Conservation (phyloP, 2,329 filamentous ascomycete species). For the Pseudopithomyces maydicus region DNA sequence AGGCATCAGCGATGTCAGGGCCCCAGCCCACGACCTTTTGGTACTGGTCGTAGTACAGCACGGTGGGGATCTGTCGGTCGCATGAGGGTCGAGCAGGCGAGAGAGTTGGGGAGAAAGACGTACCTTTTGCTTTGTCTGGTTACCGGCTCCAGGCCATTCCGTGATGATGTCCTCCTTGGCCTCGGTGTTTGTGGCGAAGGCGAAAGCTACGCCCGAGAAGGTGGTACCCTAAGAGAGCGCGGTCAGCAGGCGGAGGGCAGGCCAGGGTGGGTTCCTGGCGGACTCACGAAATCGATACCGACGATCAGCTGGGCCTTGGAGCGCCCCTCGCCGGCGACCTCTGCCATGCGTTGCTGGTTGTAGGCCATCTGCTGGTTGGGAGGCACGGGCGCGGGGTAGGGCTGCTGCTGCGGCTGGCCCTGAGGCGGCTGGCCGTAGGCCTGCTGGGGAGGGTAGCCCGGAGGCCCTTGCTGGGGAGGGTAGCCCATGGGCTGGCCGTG, state of each 20-base stretch:
- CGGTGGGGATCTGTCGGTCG: constrained; percentile 82
- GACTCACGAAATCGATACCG: constrained; percentile 90
- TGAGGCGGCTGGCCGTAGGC: constrained; percentile 35
- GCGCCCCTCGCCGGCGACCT: constrained; percentile 85
- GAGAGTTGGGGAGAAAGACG: not conserved
- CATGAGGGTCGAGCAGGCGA: constrained; percentile 1
- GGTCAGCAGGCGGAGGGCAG: constrained; percentile 23
- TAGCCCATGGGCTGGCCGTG: constrained; percentile 50
- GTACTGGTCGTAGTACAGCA: constrained; percentile 99
- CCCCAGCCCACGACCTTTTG: constrained; percentile 99
- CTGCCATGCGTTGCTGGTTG: constrained; percentile 50
- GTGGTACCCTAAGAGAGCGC: constrained; percentile 75
- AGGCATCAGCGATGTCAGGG: constrained; percentile 94
- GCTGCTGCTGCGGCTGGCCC: constrained; percentile 18
- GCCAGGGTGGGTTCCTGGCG: not conserved
- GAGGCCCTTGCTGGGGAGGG: constrained; percentile 47
- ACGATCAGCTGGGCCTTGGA: constrained; percentile 98
- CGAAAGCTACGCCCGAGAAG: constrained; percentile 95
- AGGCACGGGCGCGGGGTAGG: constrained; percentile 29
- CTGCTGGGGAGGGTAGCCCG: constrained; percentile 50
- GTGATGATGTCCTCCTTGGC: constrained; percentile 98
- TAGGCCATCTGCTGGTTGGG: constrained; percentile 39
- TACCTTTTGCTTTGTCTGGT: constrained; percentile 98
- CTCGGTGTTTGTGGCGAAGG: constrained; percentile 92
- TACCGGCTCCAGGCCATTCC: constrained; percentile 97